A percentile compares a stretch with the other conserved stretches of the same genome.
Evolutionary conservation across 352 stramenopile species (phyloP).

Genomic region (Phytophthora tubulina): DNA sequence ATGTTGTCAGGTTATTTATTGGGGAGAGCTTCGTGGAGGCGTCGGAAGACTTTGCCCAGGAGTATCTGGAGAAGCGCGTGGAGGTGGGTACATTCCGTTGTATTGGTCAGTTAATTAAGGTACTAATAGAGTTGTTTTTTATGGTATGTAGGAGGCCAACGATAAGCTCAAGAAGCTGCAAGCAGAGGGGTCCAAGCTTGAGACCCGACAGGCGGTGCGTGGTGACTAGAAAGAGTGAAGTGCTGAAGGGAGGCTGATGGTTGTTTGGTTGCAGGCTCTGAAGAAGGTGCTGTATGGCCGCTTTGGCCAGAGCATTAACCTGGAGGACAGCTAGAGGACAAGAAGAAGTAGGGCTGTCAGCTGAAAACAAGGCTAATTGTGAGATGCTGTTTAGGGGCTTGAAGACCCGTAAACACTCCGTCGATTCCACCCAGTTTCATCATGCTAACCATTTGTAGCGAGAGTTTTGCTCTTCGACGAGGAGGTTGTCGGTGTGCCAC

Average conservation of each 20-base stretch:
- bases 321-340: conserved; percentile 91
- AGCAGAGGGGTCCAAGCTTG: conserved; percentile 88
- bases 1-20: conserved; percentile 85
- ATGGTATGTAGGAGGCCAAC: conserved; percentile 64
- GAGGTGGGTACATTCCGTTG: conserved; percentile 52
- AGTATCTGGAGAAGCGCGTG: conserved; percentile 94
- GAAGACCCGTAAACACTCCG: not conserved
- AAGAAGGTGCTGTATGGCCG: conserved; percentile 97
- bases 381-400: conserved; percentile 7
- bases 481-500: conserved; percentile 72
- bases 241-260: not conserved
- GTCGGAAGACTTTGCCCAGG: conserved; percentile 94
- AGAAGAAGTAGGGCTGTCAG: not conserved
- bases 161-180: conserved; percentile 85
- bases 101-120: not conserved
- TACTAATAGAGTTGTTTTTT: not conserved
- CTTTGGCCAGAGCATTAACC: conserved; percentile 97
- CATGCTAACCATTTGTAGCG: conserved; percentile 65
- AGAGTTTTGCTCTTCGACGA: conserved; percentile 67
- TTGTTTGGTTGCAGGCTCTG: conserved; percentile 54
- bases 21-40: conserved; percentile 96
- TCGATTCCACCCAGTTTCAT: conserved; percentile 20
- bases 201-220: conserved; percentile 87
- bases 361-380: conserved; percentile 25
- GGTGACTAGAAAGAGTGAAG: not conserved